Evolutionary conservation across 1,284 basidiomycete genomes (phyloP).

Genomic region (Cystobasidium slooffiae): DNA sequence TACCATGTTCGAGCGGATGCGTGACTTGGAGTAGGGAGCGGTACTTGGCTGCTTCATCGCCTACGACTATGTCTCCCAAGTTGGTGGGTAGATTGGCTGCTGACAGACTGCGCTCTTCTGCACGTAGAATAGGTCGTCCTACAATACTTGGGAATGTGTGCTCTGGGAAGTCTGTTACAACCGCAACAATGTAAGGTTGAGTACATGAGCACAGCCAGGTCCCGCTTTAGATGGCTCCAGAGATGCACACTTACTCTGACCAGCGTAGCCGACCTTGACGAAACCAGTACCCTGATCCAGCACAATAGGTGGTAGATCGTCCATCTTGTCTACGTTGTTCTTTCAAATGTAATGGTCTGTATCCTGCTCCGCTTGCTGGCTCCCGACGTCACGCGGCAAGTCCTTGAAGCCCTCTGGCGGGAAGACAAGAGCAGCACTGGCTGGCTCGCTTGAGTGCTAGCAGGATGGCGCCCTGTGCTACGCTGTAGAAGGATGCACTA

Average conservation of each 20-base stretch:
- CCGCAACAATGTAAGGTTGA: constrained; percentile 43
- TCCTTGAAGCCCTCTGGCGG: neutral
- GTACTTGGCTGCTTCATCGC: constrained; percentile 73
- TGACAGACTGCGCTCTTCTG: constrained; percentile 87
- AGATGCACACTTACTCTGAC: constrained; percentile 65
- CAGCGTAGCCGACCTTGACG: constrained; percentile 97
- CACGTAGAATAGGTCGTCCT: constrained; percentile 93
- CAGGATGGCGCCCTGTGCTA: no score
- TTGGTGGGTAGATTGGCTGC: constrained; percentile 61
- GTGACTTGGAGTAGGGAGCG: constrained; percentile 95
- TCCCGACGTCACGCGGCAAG: constrained; percentile 21
- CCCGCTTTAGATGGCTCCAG: neutral
- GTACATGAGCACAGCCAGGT: neutral
- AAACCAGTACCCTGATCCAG: constrained; percentile 98
- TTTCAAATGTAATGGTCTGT: neutral
- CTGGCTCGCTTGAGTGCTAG: no score
- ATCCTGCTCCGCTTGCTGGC: constrained; percentile 11
- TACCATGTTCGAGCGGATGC: constrained; percentile 99
- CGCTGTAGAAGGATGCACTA: no score
- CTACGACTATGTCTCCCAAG: constrained; percentile 91
- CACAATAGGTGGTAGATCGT: constrained; percentile 70
- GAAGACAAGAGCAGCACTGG: no score
- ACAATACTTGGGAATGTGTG: constrained; percentile 97
- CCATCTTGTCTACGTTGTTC: constrained; percentile 49
- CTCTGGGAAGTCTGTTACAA: constrained; percentile 78